phyloP scores from a whole-genome alignment of 768 basidiomycete species.

The Tylopilus balloui region DNA sequence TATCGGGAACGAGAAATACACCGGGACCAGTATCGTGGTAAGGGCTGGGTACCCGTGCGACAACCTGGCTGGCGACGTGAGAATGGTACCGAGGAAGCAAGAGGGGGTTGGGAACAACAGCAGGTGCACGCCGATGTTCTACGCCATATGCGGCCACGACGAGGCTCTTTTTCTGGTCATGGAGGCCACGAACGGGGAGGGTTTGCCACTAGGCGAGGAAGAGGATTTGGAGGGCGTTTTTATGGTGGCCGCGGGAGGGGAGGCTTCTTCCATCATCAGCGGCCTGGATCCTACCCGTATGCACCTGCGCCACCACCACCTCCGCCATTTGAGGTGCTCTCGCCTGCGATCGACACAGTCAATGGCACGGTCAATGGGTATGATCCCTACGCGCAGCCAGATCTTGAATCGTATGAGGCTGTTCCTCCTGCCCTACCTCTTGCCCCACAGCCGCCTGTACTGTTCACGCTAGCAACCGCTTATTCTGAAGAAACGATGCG shows the following conservation, averaged over 20 bases:
- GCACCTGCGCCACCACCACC: constrained; percentile 19
- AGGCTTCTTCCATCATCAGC: constrained; percentile 32
- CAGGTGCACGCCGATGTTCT: constrained; percentile 11
- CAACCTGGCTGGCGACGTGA: constrained; percentile 23
- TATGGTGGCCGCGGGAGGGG: constrained; percentile 35
- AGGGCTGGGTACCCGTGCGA: constrained; percentile 12
- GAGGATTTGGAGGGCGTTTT: constrained; percentile 37
- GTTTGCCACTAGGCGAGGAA: constrained; percentile 30
- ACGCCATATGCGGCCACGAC: constrained; percentile 27
- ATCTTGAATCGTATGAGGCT: constrained; percentile 28
- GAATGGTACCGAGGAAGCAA: constrained; percentile 24
- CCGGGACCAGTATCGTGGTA: constrained; percentile 19
- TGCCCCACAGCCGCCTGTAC: constrained; percentile 31
- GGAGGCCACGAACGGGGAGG: constrained; percentile 32
- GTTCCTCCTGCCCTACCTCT: constrained; percentile 20
- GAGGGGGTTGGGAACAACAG: constrained; percentile 23
- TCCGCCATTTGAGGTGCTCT: constrained; percentile 28
- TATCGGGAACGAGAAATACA: constrained; percentile 12
- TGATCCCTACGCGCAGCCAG: constrained; percentile 30
- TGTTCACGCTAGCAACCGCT: constrained; percentile 41
- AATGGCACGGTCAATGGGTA: constrained; percentile 29
- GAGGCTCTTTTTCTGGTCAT: constrained; percentile 34
- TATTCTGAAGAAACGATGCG: constrained; percentile 64
- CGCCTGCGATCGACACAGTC: constrained; percentile 22
- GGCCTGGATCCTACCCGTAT: constrained; percentile 31